Evolutionary conservation across 1,284 basidiomycete genomes (phyloP).

Genomic region (Trichosporon sp.): DNA sequence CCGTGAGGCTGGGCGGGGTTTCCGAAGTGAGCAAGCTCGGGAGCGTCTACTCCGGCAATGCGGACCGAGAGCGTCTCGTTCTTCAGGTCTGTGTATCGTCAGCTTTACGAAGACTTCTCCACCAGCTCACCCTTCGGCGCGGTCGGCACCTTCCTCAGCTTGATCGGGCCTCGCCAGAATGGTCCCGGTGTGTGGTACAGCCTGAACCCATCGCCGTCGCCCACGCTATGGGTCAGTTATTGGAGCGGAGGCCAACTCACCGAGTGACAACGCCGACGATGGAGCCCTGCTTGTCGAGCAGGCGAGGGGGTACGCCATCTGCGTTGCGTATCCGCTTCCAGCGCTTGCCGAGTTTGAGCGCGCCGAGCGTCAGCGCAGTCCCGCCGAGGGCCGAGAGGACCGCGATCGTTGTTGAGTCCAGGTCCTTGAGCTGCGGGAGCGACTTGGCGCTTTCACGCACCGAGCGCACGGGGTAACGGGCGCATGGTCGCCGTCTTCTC

Average conservation of each 20-base stretch:
- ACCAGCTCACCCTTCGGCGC: conserved; percentile 57
- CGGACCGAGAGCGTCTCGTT: conserved; percentile 76
- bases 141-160: conserved; percentile 61
- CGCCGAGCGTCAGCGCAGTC: conserved; percentile 50
- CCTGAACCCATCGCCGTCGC: conserved; percentile 61
- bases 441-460: not conserved
- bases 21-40: conserved; percentile 78
- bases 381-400: conserved; percentile 34
- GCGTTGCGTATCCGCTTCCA: conserved; percentile 59
- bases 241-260: conserved; percentile 49
- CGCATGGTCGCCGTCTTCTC: not conserved
- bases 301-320: conserved; percentile 62
- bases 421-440: conserved; percentile 4
- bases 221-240: conserved; percentile 57
- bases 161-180: conserved; percentile 67
- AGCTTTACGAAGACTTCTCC: not conserved
- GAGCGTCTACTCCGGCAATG: conserved; percentile 82
- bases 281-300: conserved; percentile 59
- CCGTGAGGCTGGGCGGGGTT: conserved; percentile 67
- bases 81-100: conserved; percentile 57
- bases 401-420: conserved; percentile 22
- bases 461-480: not conserved
- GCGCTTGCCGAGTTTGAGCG: conserved; percentile 22
- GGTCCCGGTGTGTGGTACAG: conserved; percentile 77
- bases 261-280: conserved; percentile 68